Base-by-base conservation (phyloP, 2,329 filamentous ascomycete species). In the Cercospora canescens region DNA sequence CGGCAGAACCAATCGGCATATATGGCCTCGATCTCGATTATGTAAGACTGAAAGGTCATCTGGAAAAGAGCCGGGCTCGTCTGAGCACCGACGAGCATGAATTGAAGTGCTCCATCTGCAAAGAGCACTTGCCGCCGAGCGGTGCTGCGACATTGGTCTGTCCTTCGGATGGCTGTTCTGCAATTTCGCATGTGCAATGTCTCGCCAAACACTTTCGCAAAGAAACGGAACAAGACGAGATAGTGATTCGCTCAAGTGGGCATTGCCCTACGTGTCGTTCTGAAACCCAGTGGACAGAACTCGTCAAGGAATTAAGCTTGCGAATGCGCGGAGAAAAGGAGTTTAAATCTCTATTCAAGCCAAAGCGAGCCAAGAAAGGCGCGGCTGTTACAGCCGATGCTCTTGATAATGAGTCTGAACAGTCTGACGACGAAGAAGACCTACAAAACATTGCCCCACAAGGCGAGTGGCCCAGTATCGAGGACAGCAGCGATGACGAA, bases 251-350 rank as follows among this genome's bases (percentile, higher is more conserved):
- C 0, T 82, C 86, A 1, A 76, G 83, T 35, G 93, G 93, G 2
- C 78, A 73, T 2, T 98, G 94, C 79, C 92, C 92, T 0, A 80
- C 80, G 21, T 98, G 94, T 75, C 79, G 83, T 1, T 81, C 82
- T 0, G 78, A 82, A 4, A 79, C 93, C 1, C 77, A 83, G 59
- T 98, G 94, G 94, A 82, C 84, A 0, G 86, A 91, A 56, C 87
- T 97, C 80, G 90, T 96, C 81, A 94, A 89, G 75, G 94, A 96
- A 76, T 79, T 96, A 71, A 95, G 86, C 59, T 79, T 97, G 57
- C 85, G 94, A 34, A 82, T 87, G 37, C 85, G 92, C 26, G 93
- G 90, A 0, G 79, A 84, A 62, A 90, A 90, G 64, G 90, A 93
- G 70, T 81, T 94, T 1, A 85, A 88, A 45, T 88, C 88, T 70